Evolutionary conservation across 2,329 filamentous ascomycete genomes (phyloP), one percentile per base, ranked within the genome.

Genomic region (Emmonsiellopsis sp.): DNA sequence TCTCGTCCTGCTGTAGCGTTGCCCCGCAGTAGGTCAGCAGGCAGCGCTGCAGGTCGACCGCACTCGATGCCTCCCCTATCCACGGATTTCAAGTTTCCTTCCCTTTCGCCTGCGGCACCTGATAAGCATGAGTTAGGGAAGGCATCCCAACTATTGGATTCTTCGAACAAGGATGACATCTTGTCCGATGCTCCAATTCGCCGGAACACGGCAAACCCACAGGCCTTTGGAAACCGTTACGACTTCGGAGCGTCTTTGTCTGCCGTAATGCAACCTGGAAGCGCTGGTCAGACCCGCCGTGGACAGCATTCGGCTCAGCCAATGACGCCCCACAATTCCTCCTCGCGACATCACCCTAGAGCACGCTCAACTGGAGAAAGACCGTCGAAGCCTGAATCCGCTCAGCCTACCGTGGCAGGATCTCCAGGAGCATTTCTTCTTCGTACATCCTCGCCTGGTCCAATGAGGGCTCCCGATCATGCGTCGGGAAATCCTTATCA

Each of bases 211-310:
- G 79, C 62, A 70, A 76, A 63, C 67, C 83, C 80, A 59, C 84
- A 87, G 62, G 87, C 85, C 15, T 96, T 97, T 68, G 87, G 89
- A 46, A 91, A 91, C 70, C 86, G 93, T 52, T 98, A 98, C 68
- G 92, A 97, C 73, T 97, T 98, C 69, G 85, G 87, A 57, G 89
- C 89, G n/a, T 97, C 93, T 0, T 79, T 97, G 32, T 85, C 80
- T 51, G 89, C 90, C 50, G 90, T 89, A 10, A 86, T 92, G 66
- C 83, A 85, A 64, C 84, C 63, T 7, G 68, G 69, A 50, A 57
- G 82, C 50, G 50, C 40, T 30, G 50, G 13, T 38, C 50, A 52
- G 31, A 84, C 86, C 46, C 87, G 88, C 65, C 83, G 82, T 58
- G 76, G 59, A 75, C 78, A 58, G 80, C 83, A 67, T 73, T 76